phyloP scores from a whole-genome alignment of 2,329 filamentous ascomycete species.

The Arachnomyces sp. region DNA sequence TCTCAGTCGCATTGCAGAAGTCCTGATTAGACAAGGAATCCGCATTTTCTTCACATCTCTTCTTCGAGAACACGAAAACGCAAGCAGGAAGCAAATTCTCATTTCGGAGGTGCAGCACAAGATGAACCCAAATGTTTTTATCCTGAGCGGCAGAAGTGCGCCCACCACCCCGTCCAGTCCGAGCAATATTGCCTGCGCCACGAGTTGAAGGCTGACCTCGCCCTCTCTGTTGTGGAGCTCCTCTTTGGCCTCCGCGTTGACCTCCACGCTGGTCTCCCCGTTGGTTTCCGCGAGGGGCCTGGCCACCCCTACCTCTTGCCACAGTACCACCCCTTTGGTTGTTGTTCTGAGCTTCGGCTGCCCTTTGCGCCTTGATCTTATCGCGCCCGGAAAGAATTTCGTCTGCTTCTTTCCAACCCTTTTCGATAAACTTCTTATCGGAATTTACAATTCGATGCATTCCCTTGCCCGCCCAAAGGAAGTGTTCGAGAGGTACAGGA shows the following conservation, averaged over 20 bases:
- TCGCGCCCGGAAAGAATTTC: slow-evolving; percentile 73
- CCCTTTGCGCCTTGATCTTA: slow-evolving; percentile 57
- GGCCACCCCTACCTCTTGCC: slow-evolving; percentile 47
- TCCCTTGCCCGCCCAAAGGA: slow-evolving; percentile 86
- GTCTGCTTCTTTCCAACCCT: slow-evolving; percentile 92
- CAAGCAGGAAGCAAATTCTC: slow-evolving; percentile 81
- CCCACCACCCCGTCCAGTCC: slow-evolving; percentile 75
- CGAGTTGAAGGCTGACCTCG: slow-evolving; percentile 51
- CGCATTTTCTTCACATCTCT: slow-evolving; percentile 92
- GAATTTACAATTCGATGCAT: slow-evolving; percentile 93
- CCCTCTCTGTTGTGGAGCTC: slow-evolving; percentile 45
- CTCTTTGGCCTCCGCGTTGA: slow-evolving; percentile 39
- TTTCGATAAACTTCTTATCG: slow-evolving; percentile 84
- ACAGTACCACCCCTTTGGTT: slow-evolving; percentile 49
- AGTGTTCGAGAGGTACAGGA: slow-evolving; percentile 91
- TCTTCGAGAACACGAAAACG: slow-evolving; percentile 98
- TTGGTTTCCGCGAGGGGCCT: slow-evolving; percentile 36
- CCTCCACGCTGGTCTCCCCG: slow-evolving; percentile 42
- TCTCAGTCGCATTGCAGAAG: slow-evolving; percentile 86
- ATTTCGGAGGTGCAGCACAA: slow-evolving; percentile 86
- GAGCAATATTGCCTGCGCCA: slow-evolving; percentile 77
- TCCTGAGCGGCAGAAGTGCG: slow-evolving; percentile 88
- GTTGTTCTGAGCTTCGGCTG: slow-evolving; percentile 43
- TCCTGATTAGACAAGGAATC: slow-evolving; percentile 92
- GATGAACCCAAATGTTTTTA: slow-evolving; percentile 91